These are phyloP conservation scores for Pistacia integerrima DNA, from an alignment of 345 rosid genomes.

Conservation along the genomic window DNA sequence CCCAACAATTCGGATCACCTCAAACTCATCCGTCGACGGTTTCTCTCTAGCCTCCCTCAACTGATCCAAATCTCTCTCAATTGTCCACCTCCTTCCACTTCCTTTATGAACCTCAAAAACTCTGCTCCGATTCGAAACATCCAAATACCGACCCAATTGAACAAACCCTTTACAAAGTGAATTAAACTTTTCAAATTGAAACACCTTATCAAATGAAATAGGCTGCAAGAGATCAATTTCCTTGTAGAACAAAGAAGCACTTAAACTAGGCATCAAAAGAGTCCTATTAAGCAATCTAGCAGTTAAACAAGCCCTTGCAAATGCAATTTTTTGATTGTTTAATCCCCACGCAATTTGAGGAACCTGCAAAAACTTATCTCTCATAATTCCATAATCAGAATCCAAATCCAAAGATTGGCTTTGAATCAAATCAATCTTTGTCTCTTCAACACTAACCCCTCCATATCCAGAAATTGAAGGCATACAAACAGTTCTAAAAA, in stretches of 20 bases:
- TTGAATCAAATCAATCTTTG: conserved; percentile 21
- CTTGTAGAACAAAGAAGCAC: conserved; percentile 93
- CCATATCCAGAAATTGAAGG: conserved; percentile 39
- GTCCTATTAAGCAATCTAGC: conserved; percentile 86
- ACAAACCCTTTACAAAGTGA: conserved; percentile 78
- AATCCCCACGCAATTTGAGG: conserved; percentile 99
- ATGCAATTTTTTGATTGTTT: conserved; percentile 96
- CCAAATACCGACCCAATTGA: conserved; percentile 57
- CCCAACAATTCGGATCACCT: conserved; percentile 67
- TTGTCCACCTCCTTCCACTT: conserved; percentile 96
- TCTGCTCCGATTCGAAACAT: conserved; percentile 47
- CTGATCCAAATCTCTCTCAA: conserved; percentile 76
- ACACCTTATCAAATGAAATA: conserved; percentile 74
- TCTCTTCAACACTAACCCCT: conserved; percentile 16
- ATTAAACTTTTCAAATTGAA: conserved; percentile 71
- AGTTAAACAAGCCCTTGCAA: conserved; percentile 92
- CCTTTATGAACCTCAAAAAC: conserved; percentile 70
- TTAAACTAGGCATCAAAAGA: conserved; percentile 89
- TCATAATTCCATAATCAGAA: conserved; percentile 45
- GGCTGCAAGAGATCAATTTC: conserved; percentile 82
- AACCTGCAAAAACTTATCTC: conserved; percentile 73
- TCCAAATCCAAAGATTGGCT: conserved; percentile 24
- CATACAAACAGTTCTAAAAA: conserved; percentile 49
- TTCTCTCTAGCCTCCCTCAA: conserved; percentile 41
- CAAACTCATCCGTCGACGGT: conserved; percentile 50